Evolutionary conservation across 2,329 filamentous ascomycete genomes (phyloP).

Genomic region (Talaromyces atroroseus): DNA sequence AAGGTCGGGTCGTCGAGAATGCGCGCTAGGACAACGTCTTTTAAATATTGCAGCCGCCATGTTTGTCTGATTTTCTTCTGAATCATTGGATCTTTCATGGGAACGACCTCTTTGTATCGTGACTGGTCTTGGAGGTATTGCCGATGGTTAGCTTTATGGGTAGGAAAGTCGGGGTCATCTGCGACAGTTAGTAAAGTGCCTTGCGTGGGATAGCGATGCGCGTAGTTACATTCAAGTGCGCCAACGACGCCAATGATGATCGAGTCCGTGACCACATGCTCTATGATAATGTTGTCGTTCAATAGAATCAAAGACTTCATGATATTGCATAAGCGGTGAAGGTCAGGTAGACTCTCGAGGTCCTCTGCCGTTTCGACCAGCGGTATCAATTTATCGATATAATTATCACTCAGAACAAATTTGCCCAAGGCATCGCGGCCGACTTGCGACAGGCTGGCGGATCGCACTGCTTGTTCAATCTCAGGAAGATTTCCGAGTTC

Average conservation of each 20-base stretch:
- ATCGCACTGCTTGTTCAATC: constrained; percentile 77
- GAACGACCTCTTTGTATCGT: constrained; percentile 93
- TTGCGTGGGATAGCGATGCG: background rate
- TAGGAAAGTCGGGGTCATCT: constrained; percentile 94
- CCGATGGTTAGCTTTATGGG: constrained; percentile 94
- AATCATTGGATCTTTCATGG: constrained; percentile 75
- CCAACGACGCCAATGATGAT: constrained; percentile 89
- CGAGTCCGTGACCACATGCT: constrained; percentile 84
- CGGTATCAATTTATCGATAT: constrained; percentile 79
- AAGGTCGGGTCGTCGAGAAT: constrained; percentile 98
- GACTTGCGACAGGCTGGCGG: constrained; percentile 64
- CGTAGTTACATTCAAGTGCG: constrained; percentile 69
- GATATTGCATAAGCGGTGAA: constrained; percentile 92
- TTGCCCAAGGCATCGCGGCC: constrained; percentile 85
- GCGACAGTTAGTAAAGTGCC: constrained; percentile 22
- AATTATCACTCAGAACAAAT: constrained; percentile 77
- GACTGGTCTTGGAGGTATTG: constrained; percentile 85
- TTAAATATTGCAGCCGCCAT: constrained; percentile 91
- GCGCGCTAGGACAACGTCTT: constrained; percentile 93
- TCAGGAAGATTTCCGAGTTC: constrained; percentile 78
- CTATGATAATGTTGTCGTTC: constrained; percentile 92
- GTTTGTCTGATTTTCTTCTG: constrained; percentile 92
- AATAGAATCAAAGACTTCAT: constrained; percentile 94
- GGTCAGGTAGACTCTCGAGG: constrained; percentile 75
- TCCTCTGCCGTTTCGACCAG: constrained; percentile 86